phyloP scores from a whole-genome alignment of 176 grass and related monocot genomes.

The Aegilops bicornis region DNA sequence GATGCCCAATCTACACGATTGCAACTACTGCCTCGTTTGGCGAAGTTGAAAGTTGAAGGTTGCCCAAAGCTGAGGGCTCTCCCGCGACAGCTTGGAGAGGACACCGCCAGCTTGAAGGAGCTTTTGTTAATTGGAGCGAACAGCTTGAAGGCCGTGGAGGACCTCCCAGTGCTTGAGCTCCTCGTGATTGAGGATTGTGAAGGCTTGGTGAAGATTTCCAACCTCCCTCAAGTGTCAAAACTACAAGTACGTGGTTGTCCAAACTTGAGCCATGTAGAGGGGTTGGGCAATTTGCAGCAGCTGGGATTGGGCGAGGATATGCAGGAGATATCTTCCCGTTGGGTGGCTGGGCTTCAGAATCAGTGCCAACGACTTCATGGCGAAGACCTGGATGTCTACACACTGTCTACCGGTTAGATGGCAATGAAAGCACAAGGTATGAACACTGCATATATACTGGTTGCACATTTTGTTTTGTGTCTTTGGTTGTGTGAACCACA shows the following conservation, averaged over 20 bases:
- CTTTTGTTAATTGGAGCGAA: background rate
- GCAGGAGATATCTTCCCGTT: no score
- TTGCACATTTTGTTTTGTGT: no score
- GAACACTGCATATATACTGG: background rate
- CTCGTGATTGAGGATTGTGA: background rate
- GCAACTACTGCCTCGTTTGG: conserved; percentile 14
- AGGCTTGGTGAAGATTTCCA: conserved; percentile 8
- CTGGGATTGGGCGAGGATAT: background rate
- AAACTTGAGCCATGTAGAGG: background rate
- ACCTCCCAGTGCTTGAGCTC: background rate
- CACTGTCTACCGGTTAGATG: no score
- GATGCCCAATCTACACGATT: background rate
- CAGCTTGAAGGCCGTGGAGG: conserved; percentile 12
- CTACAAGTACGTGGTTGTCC: background rate
- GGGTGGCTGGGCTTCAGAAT: no score
- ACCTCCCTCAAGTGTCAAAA: background rate
- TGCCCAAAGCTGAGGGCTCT: conserved; percentile 36
- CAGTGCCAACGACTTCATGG: no score
- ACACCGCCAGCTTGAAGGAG: background rate
- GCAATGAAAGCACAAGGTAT: no score
- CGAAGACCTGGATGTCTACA: no score
- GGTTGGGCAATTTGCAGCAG: background rate
- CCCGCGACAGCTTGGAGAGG: background rate
- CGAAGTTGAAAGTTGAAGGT: background rate
- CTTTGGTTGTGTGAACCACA: no score